Base-by-base conservation (phyloP, 148 eudicot genomes). In the Silene conica region DNA sequence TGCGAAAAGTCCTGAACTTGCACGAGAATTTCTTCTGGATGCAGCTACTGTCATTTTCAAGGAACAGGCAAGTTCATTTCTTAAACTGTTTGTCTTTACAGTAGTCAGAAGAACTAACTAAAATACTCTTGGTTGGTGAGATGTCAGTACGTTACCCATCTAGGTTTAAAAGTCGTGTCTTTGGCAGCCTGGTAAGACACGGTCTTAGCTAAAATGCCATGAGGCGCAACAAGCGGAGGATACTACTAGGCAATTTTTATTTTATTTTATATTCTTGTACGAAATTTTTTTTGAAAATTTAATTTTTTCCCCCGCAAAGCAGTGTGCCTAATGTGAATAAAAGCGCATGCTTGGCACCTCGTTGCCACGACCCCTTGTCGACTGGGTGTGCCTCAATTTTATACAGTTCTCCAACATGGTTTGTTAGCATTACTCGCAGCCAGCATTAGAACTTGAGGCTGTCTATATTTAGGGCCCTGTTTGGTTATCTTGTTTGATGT, bases 1-100 rank as follows among this genome's bases (percentile, higher is more conserved):
- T 87, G 98, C 98, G 43, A 95, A 95, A 87, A 95, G 96, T 82
- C 97, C 98, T 81, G 98, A 95, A 75, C 97, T 92, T 79, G 98
- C 98, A 80, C 86, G 97, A 62, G 97, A 95, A 74, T 95, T 92
- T 82, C 94, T 95, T 80, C 86, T 95, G 56, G 97, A 95, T 87
- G 98, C 98, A 73, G 96, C 98, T 25, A 95, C 97, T 76, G 93
- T 95, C 73, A 92, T 95, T 80, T 95, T 95, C 80, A 95, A 95
- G 84, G 98, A 95, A 83, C 97, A 95, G 98, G 98, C 79, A 86
- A 78, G 86, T 87, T 71, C 52, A 41, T 45, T 55, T 4, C 70
- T 69, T 19, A n/a, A 43, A 15, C n/a, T 69, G 23, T 43, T 7
- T 70, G 4, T 9, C 8, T 34, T 64, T 31, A 64, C 12, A 15